Conservation (phyloP, 2,329 filamentous ascomycete species). For the Colletotrichum camelliae region DNA sequence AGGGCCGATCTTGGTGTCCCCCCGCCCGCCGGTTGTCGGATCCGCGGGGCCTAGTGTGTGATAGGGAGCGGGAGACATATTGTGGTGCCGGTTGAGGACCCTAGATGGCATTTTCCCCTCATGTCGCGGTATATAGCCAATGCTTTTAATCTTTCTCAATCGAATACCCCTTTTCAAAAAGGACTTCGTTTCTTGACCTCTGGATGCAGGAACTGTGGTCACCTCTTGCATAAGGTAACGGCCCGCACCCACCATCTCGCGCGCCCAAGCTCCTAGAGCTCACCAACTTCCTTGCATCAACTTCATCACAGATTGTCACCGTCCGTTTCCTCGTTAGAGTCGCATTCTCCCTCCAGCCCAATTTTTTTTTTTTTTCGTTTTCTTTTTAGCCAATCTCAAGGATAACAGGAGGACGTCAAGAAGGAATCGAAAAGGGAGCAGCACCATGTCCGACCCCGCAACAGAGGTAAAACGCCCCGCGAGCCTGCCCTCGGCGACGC, state of each 20-base stretch:
- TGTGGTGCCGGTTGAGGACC: background rate
- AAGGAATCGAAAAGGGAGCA: background rate
- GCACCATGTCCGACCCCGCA: slow-evolving; percentile 8
- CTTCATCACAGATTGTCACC: background rate
- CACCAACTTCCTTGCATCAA: background rate
- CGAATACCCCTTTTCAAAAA: rapidly evolving
- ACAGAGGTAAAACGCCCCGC: slow-evolving; percentile 13
- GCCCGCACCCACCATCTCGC: background rate
- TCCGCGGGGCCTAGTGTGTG: background rate
- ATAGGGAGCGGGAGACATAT: background rate
- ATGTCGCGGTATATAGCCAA: background rate
- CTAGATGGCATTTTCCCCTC: background rate
- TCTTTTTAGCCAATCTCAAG: background rate
- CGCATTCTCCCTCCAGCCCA: background rate
- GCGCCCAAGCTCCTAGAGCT: background rate
- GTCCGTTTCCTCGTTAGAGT: background rate
- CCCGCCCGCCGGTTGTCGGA: background rate
- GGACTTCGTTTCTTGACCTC: background rate
- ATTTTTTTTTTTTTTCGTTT: rapidly evolving
- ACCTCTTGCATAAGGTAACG: background rate
- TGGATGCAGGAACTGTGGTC: background rate
- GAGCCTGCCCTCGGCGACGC: slow-evolving; percentile 10
- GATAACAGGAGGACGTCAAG: background rate
- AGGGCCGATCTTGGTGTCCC: background rate
- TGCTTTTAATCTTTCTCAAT: background rate